Conservation (phyloP, 257 asterid species). For the Primulina eburnea region DNA sequence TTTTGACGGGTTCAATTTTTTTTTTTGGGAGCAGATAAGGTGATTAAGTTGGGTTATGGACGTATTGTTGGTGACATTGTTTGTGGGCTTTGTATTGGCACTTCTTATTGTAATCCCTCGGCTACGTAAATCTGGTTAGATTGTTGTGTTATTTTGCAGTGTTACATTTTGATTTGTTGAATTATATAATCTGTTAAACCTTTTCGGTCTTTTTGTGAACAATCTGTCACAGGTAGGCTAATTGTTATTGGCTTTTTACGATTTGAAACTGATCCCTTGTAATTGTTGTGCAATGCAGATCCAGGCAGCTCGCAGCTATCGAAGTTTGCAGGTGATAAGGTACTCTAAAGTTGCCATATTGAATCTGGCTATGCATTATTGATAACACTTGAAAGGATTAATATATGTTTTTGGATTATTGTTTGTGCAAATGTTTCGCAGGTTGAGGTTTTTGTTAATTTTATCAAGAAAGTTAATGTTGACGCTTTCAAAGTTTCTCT, state of each 20-base stretch:
- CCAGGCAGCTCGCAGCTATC: constrained; percentile 32
- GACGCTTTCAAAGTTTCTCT: background rate
- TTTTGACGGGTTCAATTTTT: background rate
- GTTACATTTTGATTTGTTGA: constrained; percentile 1
- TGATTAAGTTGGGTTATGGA: constrained; percentile 40
- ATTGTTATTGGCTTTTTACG: background rate
- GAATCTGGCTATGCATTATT: background rate
- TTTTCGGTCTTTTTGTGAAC: background rate
- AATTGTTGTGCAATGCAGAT: constrained; percentile 45
- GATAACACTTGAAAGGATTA: constrained; percentile 2
- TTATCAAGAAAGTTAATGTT: background rate
- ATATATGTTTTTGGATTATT: background rate
- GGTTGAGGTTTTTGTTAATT: background rate
- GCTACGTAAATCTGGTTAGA: constrained; percentile 55
- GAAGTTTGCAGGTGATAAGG: constrained; percentile 41
- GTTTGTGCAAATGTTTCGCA: background rate
- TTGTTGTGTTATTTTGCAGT: background rate
- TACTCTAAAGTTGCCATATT: constrained; percentile 18
- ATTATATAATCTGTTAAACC: constrained; percentile 6
- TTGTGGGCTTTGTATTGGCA: constrained; percentile 52
- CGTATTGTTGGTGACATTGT: constrained; percentile 37
- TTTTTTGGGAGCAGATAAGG: constrained; percentile 26
- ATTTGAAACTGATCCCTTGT: constrained; percentile 19
- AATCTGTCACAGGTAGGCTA: background rate
- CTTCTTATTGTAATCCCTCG: constrained; percentile 44